phyloP scores from a whole-genome alignment of 108 stramenopile genomes.

The Conticribra weissflogii region DNA sequence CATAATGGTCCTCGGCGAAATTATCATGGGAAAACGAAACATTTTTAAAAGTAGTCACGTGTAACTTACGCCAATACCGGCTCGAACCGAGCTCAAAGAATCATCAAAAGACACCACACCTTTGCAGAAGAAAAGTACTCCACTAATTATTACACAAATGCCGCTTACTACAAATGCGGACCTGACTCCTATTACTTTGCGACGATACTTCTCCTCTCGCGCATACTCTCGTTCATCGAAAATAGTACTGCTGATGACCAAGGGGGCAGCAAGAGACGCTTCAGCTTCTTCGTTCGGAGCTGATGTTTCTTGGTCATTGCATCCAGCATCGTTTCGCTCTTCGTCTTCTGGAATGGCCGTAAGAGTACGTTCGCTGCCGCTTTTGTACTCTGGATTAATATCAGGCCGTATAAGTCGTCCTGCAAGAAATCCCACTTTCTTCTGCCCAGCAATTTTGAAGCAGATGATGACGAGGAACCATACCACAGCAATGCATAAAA shows the following conservation, averaged over 20 bases:
- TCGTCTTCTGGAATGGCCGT: not conserved
- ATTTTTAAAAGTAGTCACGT: too few relatives aligned
- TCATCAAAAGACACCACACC: constrained; percentile 16
- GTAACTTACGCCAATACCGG: too few relatives aligned
- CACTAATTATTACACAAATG: constrained; percentile 8
- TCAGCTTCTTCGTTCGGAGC: constrained; percentile 1
- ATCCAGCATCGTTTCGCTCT: not conserved
- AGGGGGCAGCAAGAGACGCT: constrained; percentile 4
- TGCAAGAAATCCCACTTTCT: constrained; percentile 42
- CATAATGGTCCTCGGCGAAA: too few relatives aligned
- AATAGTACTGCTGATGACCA: constrained; percentile 10
- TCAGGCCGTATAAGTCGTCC: constrained; percentile 23
- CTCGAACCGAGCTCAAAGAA: too few relatives aligned
- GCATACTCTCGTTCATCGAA: not conserved
- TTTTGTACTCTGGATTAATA: not conserved
- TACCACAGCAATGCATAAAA: constrained; percentile 27
- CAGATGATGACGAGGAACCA: constrained; percentile 42
- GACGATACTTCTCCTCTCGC: constrained; percentile 16
- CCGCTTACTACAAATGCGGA: constrained; percentile 3
- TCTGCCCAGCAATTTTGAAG: constrained; percentile 31
- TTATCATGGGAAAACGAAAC: too few relatives aligned
- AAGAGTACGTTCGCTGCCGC: not conserved
- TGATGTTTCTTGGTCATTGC: not conserved
- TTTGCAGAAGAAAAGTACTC: constrained; percentile 15
- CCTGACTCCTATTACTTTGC: constrained; percentile 7